These are phyloP conservation scores for Dicorynia guianensis DNA, from an alignment of 306 rosid species.

Conservation along the genomic window DNA sequence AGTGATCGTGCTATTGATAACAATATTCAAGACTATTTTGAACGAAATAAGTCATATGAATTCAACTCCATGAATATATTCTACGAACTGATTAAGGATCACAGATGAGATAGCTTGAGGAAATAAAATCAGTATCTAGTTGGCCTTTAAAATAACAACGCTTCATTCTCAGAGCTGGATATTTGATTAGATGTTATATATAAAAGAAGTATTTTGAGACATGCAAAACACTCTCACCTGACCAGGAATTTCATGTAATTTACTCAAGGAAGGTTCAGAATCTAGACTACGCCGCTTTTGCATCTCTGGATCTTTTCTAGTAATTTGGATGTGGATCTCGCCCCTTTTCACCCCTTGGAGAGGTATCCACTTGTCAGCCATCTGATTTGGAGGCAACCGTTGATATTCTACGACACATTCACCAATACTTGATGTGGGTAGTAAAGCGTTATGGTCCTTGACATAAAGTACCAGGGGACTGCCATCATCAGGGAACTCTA, in stretches of 20 bases:
- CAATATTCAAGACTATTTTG: too few species aligned
- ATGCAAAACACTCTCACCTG: slow-evolving; percentile 61
- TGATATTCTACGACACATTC: slow-evolving; percentile 90
- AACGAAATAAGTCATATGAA: neutral
- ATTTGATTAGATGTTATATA: neutral
- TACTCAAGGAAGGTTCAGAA: slow-evolving; percentile 72
- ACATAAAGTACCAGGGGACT: slow-evolving; percentile 79
- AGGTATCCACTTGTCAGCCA: slow-evolving; percentile 95
- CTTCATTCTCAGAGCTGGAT: neutral
- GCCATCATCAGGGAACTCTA: slow-evolving; percentile 88
- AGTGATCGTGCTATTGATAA: too few species aligned
- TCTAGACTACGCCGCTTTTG: slow-evolving; percentile 66
- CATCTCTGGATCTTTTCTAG: slow-evolving; percentile 80
- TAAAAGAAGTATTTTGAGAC: slow-evolving; percentile 5
- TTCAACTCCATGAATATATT: neutral
- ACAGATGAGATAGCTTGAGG: neutral
- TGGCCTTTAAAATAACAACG: too few species aligned
- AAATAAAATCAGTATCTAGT: neutral
- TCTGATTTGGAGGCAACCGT: slow-evolving; percentile 79
- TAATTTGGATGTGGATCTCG: slow-evolving; percentile 85
- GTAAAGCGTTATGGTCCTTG: slow-evolving; percentile 82
- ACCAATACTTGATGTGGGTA: slow-evolving; percentile 83
- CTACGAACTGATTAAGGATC: neutral
- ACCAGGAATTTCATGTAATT: slow-evolving; percentile 70
- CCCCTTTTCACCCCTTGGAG: slow-evolving; percentile 92